These are phyloP conservation scores for Aspergillus sp. DNA, from an alignment of 2,329 filamentous ascomycete species.

Conservation along the genomic window DNA sequence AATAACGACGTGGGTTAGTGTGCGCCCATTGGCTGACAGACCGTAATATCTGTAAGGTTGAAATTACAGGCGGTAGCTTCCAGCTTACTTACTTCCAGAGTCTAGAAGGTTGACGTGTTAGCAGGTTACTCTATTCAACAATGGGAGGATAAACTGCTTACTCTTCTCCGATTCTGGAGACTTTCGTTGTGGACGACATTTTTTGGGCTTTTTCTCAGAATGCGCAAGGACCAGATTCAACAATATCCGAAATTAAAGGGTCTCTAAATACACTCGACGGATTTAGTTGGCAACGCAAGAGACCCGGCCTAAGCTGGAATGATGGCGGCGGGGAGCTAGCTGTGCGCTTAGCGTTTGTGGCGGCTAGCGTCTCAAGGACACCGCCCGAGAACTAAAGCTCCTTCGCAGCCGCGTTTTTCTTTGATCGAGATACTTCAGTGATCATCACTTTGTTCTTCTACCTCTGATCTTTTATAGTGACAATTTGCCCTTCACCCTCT, in stretches of 20 bases:
- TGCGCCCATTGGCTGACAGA: background rate
- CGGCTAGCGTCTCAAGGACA: conserved; percentile 20
- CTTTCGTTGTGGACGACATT: conserved; percentile 63
- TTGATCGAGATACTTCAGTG: background rate
- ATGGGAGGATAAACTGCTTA: conserved; percentile 45
- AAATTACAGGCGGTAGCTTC: conserved; percentile 5
- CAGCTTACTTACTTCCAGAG: conserved; percentile 80
- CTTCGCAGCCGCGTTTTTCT: conserved; percentile 1
- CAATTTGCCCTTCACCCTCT: background rate
- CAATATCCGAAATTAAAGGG: background rate
- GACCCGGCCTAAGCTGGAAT: conserved; percentile 20
- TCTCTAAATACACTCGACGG: background rate
- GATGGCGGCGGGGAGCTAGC: conserved; percentile 19
- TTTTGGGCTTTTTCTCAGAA: conserved; percentile 5
- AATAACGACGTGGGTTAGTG: conserved; percentile 16
- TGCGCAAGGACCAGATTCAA: background rate
- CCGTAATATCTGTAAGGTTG: background rate
- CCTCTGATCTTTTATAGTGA: background rate
- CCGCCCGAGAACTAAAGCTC: background rate
- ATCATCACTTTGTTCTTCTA: background rate
- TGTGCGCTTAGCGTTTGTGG: conserved; percentile 24
- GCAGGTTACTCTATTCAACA: conserved; percentile 2
- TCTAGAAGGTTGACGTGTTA: conserved; percentile 51
- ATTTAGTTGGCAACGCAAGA: conserved; percentile 14
- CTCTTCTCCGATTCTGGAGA: conserved; percentile 72